Evolutionary conservation across 352 stramenopile genomes (phyloP).

Genomic region (Globisporangium barbulae): DNA sequence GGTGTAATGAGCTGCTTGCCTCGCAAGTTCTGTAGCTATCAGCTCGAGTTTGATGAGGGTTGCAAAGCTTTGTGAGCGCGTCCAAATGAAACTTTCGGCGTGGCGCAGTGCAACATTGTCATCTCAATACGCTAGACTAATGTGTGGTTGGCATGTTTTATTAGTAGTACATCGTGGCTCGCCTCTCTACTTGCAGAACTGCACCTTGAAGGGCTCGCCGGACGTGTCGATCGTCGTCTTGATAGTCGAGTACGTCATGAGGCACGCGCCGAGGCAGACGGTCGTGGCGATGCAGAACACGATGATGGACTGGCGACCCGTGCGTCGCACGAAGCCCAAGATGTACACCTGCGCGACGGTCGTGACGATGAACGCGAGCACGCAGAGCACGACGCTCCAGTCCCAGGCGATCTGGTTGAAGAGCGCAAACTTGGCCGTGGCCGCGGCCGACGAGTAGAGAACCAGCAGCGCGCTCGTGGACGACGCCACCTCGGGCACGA

Average conservation of each 20-base stretch:
- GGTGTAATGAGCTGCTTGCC: background rate
- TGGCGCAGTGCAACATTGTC: background rate
- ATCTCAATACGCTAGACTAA: background rate
- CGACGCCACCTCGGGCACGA: slow-evolving; percentile 47
- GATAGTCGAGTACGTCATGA: slow-evolving; percentile 57
- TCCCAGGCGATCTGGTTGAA: slow-evolving; percentile 52
- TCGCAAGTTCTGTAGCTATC: no score
- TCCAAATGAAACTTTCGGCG: background rate
- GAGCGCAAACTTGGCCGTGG: slow-evolving; percentile 48
- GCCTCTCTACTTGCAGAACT: slow-evolving; percentile 34
- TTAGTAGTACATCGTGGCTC: background rate
- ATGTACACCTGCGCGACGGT: slow-evolving; percentile 48
- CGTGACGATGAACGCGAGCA: slow-evolving; percentile 43
- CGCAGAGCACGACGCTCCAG: slow-evolving; percentile 36
- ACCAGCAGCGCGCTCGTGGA: slow-evolving; percentile 49
- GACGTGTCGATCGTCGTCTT: slow-evolving; percentile 36
- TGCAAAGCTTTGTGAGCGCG: no score
- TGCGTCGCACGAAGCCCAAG: slow-evolving; percentile 44
- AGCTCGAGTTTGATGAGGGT: no score
- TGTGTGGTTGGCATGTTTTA: background rate
- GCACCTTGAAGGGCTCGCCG: slow-evolving; percentile 28
- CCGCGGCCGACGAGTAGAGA: slow-evolving; percentile 45
- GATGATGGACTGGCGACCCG: slow-evolving; percentile 48
- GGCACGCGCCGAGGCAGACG: slow-evolving; percentile 34
- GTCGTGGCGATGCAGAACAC: slow-evolving; percentile 47